These are phyloP conservation scores for Rhododendron vialii DNA, from an alignment of 148 eudicot species.

Conservation along the genomic window DNA sequence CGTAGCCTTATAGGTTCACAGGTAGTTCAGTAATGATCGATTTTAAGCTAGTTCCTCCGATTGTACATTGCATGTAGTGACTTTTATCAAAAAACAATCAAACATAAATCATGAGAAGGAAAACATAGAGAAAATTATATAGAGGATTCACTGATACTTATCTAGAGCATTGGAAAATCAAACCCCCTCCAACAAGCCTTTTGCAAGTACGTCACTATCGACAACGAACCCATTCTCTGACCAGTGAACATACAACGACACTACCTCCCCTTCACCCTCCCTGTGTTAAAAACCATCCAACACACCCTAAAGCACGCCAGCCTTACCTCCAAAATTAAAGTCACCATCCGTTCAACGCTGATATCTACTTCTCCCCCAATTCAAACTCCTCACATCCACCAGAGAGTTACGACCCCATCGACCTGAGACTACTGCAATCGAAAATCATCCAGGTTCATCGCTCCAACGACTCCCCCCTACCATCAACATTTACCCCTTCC, in stretches of 20 bases:
- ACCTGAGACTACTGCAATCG: constrained; percentile 60
- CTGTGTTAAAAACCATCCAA: constrained; percentile 59
- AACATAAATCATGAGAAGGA: too few species aligned
- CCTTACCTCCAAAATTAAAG: constrained; percentile 54
- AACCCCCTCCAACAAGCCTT: too few species aligned
- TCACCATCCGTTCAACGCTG: constrained; percentile 91
- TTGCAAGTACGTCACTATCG: too few species aligned
- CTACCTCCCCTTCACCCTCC: constrained; percentile 58
- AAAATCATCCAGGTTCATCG: constrained; percentile 53
- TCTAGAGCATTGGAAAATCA: too few species aligned
- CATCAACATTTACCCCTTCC: constrained; percentile 90
- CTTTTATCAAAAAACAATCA: too few species aligned
- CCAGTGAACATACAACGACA: constrained; percentile 34
- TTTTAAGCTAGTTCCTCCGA: too few species aligned
- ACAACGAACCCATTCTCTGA: constrained; percentile 27
- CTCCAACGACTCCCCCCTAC: constrained; percentile 65
- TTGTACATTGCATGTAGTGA: too few species aligned
- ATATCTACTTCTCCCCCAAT: constrained; percentile 80
- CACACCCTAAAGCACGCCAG: constrained; percentile 71
- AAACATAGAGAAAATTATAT: too few species aligned
- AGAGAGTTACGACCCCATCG: constrained; percentile 81
- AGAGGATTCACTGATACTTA: too few species aligned
- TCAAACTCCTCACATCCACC: constrained; percentile 79
- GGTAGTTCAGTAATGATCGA: too few species aligned
- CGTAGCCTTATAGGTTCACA: too few species aligned